Conservation (phyloP, 2,329 filamentous ascomycete genomes). For the Trichothecium sympodiale region DNA sequence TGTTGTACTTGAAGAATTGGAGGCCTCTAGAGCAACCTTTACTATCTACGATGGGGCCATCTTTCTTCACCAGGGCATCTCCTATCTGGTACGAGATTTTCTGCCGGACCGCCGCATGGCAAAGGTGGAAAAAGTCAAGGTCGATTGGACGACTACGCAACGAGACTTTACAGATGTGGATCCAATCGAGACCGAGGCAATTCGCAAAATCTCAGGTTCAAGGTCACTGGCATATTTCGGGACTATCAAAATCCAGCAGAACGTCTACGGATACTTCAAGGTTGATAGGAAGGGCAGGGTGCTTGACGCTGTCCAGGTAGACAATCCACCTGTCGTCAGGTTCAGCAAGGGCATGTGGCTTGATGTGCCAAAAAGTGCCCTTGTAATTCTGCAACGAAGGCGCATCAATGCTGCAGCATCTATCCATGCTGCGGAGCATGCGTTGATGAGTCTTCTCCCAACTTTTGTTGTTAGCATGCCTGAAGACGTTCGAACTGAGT, state of each 20-base stretch:
- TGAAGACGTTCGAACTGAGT: constrained; percentile 88
- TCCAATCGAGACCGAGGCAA: constrained; percentile 81
- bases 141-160: constrained; percentile 91
- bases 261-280: constrained; percentile 96
- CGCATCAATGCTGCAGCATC: constrained; percentile 74
- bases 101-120: constrained; percentile 70
- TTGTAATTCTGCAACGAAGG: constrained; percentile 65
- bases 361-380: constrained; percentile 68
- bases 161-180: constrained; percentile 92
- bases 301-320: constrained; percentile 83
- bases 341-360: constrained; percentile 91
- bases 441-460: constrained; percentile 74
- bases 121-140: constrained; percentile 76
- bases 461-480: constrained; percentile 85
- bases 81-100: constrained; percentile 86
- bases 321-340: constrained; percentile 83
- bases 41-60: constrained; percentile 96
- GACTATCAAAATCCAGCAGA: constrained; percentile 71
- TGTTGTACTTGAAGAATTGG: constrained; percentile 84
- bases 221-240: constrained; percentile 72
- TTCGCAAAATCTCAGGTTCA: constrained; percentile 56
- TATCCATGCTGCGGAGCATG: constrained; percentile 92
- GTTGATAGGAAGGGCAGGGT: constrained; percentile 78
- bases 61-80: constrained; percentile 90
- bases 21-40: constrained; percentile 88